phyloP scores from a whole-genome alignment of 2,329 filamentous ascomycete species.

The Aspergillus sp. region DNA sequence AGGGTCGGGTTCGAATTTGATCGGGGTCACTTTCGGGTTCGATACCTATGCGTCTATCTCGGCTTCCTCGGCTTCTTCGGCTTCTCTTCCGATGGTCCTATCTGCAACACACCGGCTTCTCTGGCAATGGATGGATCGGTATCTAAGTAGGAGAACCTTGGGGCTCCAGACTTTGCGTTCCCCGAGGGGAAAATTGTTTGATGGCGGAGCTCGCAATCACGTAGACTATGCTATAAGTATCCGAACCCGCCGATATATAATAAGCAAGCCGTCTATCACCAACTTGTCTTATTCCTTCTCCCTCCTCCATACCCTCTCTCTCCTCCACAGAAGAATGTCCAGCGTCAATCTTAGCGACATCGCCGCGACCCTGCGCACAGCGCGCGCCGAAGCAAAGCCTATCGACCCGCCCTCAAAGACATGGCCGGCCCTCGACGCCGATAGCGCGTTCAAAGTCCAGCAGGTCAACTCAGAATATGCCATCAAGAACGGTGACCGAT shows the following conservation, averaged over 20 bases:
- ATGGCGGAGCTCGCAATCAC: neutral
- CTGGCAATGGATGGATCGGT: neutral
- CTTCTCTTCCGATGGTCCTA: neutral
- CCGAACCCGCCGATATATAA: neutral
- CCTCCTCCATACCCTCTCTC: neutral
- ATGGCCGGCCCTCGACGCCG: slow-evolving; percentile 15
- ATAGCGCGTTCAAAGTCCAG: slow-evolving; percentile 16
- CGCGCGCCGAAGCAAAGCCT: slow-evolving; percentile 9
- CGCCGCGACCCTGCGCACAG: slow-evolving; percentile 15
- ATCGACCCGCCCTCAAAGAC: slow-evolving; percentile 19
- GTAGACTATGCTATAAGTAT: neutral
- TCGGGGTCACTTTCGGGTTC: too few relatives aligned
- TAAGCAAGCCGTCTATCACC: neutral
- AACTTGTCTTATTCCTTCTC: neutral
- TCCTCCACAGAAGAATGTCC: neutral
- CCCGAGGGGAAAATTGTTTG: neutral
- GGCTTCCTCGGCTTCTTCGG: neutral
- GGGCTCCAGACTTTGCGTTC: neutral
- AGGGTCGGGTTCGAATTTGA: too few relatives aligned
- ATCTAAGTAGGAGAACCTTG: neutral
- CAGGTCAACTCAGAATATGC: slow-evolving; percentile 15
- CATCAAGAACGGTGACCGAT: slow-evolving; percentile 16
- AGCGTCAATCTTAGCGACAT: slow-evolving; percentile 8
- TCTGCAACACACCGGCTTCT: neutral
- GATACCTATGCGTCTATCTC: neutral